Conservation (phyloP, 192 early-diverging fungal species). For the Coemansia sp. region DNA sequence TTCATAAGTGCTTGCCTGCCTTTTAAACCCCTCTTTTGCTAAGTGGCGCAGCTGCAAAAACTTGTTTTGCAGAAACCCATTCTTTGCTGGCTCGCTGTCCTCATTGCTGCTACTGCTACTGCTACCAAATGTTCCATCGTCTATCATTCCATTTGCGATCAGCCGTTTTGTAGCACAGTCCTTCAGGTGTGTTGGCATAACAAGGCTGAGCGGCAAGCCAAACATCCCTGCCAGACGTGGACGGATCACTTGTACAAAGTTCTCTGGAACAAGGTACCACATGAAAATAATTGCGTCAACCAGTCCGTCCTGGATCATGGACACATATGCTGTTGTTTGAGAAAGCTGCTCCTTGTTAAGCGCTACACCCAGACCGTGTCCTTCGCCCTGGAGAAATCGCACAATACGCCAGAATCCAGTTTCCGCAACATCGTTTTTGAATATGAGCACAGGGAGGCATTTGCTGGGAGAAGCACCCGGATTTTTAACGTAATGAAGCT, state of each 20-base stretch:
- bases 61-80: slow-evolving; percentile 13
- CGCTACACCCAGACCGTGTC: slow-evolving; percentile 17
- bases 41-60: neutral
- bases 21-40: slow-evolving; percentile 49
- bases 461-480: slow-evolving; percentile 32
- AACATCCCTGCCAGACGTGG: slow-evolving; percentile 72
- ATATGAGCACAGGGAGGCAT: slow-evolving; percentile 32
- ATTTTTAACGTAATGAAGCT: slow-evolving; percentile 34
- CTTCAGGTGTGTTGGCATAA: slow-evolving; percentile 72
- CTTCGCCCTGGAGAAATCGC: slow-evolving; percentile 37
- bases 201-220: slow-evolving; percentile 65
- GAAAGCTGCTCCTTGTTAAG: slow-evolving; percentile 39
- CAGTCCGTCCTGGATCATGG: slow-evolving; percentile 76
- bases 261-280: slow-evolving; percentile 81
- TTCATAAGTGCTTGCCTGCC: slow-evolving; percentile 36
- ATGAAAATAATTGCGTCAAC: slow-evolving; percentile 78
- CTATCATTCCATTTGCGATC: slow-evolving; percentile 25
- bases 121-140: neutral
- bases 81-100: neutral
- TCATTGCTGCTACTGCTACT: neutral
- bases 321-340: slow-evolving; percentile 54
- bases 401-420: slow-evolving; percentile 48
- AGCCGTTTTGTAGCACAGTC: slow-evolving; percentile 69
- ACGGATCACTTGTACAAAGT: slow-evolving; percentile 73
- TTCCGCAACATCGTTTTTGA: slow-evolving; percentile 21